Evolutionary conservation across 192 early-diverging fungal species (phyloP), one percentile per base, ranked within the genome.

Genomic region (Coemansia biformis): DNA sequence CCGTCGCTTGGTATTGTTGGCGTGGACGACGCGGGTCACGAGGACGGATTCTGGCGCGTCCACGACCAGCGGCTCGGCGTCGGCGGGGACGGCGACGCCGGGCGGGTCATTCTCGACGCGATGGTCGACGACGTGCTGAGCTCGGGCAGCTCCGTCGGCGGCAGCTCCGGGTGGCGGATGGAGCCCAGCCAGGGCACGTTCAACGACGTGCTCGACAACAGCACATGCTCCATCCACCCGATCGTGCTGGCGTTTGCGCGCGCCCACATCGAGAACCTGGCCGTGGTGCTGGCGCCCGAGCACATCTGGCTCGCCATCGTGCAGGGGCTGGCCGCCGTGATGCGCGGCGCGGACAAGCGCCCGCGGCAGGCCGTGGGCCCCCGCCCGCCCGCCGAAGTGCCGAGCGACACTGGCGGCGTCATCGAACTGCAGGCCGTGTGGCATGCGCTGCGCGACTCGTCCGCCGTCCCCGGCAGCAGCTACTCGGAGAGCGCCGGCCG

Each of bases 221-320:
- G 66, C 29, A 51, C 18, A 38, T 43, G 23, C 32, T 46, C 59
- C 19, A 34, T 71, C 42, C 67, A 71, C 19, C 67, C 67, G 9
- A 46, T 71, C 12, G 60, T 71, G 10, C 18, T 54, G 44, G 51
- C 66, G 16, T 70, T 70, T 43, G 53, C 44, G 36, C 39, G 55
- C 15, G 66, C 66, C 18, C 59, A 70, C 26, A 45, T 50, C n/a
- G 59, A 58, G 30, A 19, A 40, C 30, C 49, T 51, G 11, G 11
- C 16, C 1, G 66, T 63, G 43, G 34, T 40, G 8, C 38, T 70
- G 66, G 66, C 59, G 8, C 45, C 54, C 19, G 66, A 70, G 38
- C 66, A 70, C 42, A 28, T 70, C 8, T 70, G 66, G 66, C 59
- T 70, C 15, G 54, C 55, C 0, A 45, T 70, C 9, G 41, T 70